Base-by-base conservation (phyloP, 1,284 basidiomycete species). In the Anthracocystis setariae region DNA sequence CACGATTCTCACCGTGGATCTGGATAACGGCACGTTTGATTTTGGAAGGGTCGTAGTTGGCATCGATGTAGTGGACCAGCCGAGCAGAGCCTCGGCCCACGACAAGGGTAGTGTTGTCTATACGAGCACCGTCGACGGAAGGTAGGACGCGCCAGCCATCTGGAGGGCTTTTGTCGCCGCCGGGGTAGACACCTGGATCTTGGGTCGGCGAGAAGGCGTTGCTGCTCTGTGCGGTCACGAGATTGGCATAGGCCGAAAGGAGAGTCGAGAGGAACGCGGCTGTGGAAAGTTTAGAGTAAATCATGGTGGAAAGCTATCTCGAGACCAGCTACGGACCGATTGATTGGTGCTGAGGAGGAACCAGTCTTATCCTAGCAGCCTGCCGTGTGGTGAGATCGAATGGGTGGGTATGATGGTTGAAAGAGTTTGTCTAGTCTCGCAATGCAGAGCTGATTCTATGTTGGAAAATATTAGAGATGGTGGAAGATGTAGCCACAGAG, bases 1-100 rank as follows among this genome's bases (percentile, higher is more conserved):
- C 79, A 8, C 78, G 49, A 39, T 74, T 76, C 46, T 77, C 61
- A 18, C 78, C 78, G 35, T 79, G 78, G n/a, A 79, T 61, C 52
- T 78, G 72, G 21, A 80, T 74, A 20, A 80, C 72, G 3, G 59
- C 77, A 1, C 78, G 62, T 53, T 74, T 79, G 52, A 79, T 74
- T 37, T 73, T 70, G 37, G 38, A 40, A 8, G 73, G 35, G 32
- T 78, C 62, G 20, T 72, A 76, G 3, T 54, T 23, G 4, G 42
- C 42, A 21, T 73, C 76, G 47, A 80, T 72, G 46, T 80, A 80
- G 42, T 73, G 57, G 20, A 73, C 37, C 9, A 80, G 61, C 3
- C 61, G 64, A 5, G 70, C 64, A 1, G 58, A 59, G 1, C 67
- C 58, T 0, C 18, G 24, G 20, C 74, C 76, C 1, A 73, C 73